A percentile compares a stretch with the other conserved stretches of the same genome.
phyloP scores from a whole-genome alignment of 768 basidiomycete species.

The Termitomyces sp. region DNA sequence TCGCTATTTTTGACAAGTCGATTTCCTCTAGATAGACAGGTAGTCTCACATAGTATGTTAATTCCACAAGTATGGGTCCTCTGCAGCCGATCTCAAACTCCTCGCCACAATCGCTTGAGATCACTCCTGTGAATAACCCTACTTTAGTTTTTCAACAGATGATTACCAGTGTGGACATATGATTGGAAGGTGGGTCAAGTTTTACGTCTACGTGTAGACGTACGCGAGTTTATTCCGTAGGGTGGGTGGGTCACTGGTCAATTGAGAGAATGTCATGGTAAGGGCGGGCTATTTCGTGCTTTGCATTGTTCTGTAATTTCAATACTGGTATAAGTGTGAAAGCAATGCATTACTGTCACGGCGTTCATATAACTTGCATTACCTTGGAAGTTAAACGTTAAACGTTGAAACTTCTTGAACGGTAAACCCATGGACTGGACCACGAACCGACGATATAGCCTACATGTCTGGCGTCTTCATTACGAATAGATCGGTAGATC shows the following conservation, averaged over 20 bases:
- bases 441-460: constrained; percentile 92
- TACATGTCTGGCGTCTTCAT: constrained; percentile 88
- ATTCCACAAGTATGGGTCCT: not conserved
- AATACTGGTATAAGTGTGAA: not conserved
- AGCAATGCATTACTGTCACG: not conserved
- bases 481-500: constrained; percentile 87
- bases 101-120: not conserved
- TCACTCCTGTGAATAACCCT: not conserved
- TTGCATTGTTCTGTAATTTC: not conserved
- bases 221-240: too few species aligned
- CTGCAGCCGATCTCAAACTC: not conserved
- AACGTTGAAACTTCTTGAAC: too few species aligned
- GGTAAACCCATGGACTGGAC: too few species aligned
- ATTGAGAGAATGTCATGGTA: too few species aligned
- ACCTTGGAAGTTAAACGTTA: too few species aligned
- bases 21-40: too few species aligned
- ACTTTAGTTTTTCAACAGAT: not conserved
- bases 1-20: too few species aligned
- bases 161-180: not conserved
- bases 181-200: not conserved
- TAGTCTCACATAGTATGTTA: not conserved
- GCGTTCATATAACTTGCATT: too few species aligned
- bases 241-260: not conserved
- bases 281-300: too few species aligned
- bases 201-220: not conserved